These are phyloP conservation scores for Colletotrichum tamarilloi DNA, from an alignment of 2,329 filamentous ascomycete species.

Conservation along the genomic window DNA sequence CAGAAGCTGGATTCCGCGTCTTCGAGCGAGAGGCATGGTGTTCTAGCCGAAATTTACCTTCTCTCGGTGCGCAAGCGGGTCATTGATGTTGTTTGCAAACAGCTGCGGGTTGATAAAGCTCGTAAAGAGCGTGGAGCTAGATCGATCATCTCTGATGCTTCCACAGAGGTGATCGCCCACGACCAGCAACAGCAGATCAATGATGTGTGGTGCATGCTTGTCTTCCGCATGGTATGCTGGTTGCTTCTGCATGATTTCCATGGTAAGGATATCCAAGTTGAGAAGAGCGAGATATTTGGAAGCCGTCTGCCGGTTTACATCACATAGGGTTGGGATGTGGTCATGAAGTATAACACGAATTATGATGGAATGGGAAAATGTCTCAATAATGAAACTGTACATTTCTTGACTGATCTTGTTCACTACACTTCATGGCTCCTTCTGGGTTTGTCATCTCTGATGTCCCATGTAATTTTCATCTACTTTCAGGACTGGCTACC, in stretches of 20 bases:
- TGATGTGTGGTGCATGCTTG: constrained; percentile 47
- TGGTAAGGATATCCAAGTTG: constrained; percentile 46
- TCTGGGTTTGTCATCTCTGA: too few relatives aligned
- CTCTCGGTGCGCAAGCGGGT: constrained; percentile 19
- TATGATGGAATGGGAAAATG: not conserved
- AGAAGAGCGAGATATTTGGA: constrained; percentile 47
- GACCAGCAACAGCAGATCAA: constrained; percentile 24
- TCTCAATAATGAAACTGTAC: not conserved
- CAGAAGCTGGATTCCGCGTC: constrained; percentile 24
- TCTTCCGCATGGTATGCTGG: constrained; percentile 53
- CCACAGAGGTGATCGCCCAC: not conserved
- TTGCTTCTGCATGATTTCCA: constrained; percentile 51
- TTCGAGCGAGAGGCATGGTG: constrained; percentile 17
- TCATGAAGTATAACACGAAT: not conserved
- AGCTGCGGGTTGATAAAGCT: constrained; percentile 1
- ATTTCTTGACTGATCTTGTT: not conserved
- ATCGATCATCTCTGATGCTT: constrained; percentile 20
- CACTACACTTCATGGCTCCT: too few relatives aligned
- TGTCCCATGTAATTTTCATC: not conserved
- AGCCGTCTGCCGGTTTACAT: constrained; percentile 51
- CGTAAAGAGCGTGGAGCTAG: constrained; percentile 7
- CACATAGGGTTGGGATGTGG: not conserved
- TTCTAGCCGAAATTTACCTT: constrained; percentile 26
- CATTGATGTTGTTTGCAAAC: constrained; percentile 11
- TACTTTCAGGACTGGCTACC: not conserved